Evolutionary conservation across 139 green algal species (phyloP), one percentile per base, ranked within the genome.

Genomic region (Chlamydomonas incerta): DNA sequence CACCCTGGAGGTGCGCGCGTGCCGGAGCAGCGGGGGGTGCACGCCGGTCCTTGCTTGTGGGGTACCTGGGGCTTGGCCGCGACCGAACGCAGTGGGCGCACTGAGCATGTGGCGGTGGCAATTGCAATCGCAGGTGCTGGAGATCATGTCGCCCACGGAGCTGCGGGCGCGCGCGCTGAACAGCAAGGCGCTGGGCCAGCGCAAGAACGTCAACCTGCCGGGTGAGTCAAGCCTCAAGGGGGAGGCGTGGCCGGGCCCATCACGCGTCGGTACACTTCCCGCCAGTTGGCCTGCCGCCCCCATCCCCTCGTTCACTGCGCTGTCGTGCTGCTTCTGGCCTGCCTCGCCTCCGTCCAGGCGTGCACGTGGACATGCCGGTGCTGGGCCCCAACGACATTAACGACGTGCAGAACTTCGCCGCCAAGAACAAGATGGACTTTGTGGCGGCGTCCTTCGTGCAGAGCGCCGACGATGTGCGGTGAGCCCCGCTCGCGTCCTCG

Each of bases 191-290:
- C 87, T 95, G 81, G 92, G 90, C 23, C 91, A 97, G 90, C 90
- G 94, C 62, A 97, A 97, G 91, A 97, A 97, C 87, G 91, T 90
- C 90, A 97, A 97, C 90, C 89, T 97, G 65, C 95, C 95, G 3
- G 94, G 92, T 83, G 37, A 21, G 76, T 2, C 28, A 5, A 35
- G 10, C 26, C n/a, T n/a, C n/a, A n/a, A n/a, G n/a, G n/a, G n/a
- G n/a, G n/a, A n/a, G n/a, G n/a, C n/a, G n/a, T n/a, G n/a, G n/a
- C n/a, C n/a, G n/a, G n/a, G n/a, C n/a, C n/a, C n/a, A n/a, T n/a
- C n/a, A n/a, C n/a, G n/a, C n/a, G n/a, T n/a, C n/a, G n/a, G n/a
- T n/a, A n/a, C n/a, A n/a, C n/a, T n/a, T n/a, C n/a, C n/a, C n/a
- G n/a, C n/a, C n/a, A n/a, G n/a, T n/a, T n/a, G n/a, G n/a, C n/a